A percentile compares a stretch with the other conserved stretches of the same genome.
Conservation (phyloP, 495 filamentous ascomycete genomes). For the Bacidia rubella region DNA sequence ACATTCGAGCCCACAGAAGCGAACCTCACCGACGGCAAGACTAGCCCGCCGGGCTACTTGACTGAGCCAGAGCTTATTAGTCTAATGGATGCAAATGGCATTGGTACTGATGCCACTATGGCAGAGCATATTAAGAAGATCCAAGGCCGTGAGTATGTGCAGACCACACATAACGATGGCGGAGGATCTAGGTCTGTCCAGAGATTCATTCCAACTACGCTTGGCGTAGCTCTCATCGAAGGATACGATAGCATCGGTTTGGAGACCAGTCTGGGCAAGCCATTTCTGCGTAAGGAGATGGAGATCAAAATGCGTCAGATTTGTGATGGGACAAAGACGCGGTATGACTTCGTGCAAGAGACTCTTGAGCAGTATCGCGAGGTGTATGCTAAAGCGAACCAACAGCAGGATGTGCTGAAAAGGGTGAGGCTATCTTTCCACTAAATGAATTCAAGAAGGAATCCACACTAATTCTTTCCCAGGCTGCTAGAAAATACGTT, state of each 20-base stretch:
- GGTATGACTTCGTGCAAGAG: conserved; percentile 59
- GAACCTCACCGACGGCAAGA: conserved; percentile 76
- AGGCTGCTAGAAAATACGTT: conserved; percentile 33
- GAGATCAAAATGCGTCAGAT: conserved; percentile 89
- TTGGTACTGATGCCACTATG: conserved; percentile 98
- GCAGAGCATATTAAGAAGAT: conserved; percentile 96
- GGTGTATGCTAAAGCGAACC: conserved; percentile 64
- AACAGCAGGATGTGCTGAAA: conserved; percentile 64
- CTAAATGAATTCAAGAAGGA: conserved; percentile 21
- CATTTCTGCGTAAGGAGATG: conserved; percentile 97
- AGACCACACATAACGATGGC: conserved; percentile 22
- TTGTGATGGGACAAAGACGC: conserved; percentile 70
- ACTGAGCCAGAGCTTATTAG: conserved; percentile 96
- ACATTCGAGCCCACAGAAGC: conserved; percentile 80
- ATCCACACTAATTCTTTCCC: background rate
- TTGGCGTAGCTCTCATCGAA: conserved; percentile 82
- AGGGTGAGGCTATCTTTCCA: conserved; percentile 26
- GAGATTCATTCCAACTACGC: conserved; percentile 80
- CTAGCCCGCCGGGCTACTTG: conserved; percentile 66
- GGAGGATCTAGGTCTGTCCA: conserved; percentile 44
- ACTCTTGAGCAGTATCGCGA: conserved; percentile 73
- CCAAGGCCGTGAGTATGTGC: conserved; percentile 75
- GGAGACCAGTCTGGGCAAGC: conserved; percentile 83
- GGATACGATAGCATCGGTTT: conserved; percentile 88
- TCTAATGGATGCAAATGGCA: conserved; percentile 96